Evolutionary conservation across 2,329 filamentous ascomycete species (phyloP), one percentile per base, ranked within the genome.

Genomic region (Dendrostoma leiphaemia): DNA sequence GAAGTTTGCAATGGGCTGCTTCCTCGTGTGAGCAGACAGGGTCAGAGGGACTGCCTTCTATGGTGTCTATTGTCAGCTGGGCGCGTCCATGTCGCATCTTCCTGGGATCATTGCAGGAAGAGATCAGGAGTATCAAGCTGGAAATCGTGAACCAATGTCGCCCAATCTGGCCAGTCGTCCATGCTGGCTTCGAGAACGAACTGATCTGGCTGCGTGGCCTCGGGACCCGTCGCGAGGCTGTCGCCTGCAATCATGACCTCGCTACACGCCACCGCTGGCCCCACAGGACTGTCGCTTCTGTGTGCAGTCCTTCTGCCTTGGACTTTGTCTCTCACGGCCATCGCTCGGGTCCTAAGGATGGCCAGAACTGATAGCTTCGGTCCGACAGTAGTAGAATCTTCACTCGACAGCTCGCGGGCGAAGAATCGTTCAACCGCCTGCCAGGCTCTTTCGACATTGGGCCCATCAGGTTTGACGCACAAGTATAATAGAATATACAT

Each of bases 401-500:
- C 34, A n/a, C 8, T 17, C 15, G 17, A 17, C 47, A 49, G n/a
- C 15, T 49, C 47, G 17, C 31, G 9, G 32, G 48, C 19, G 0
- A 47, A 37, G 23, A 28, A 37, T 6, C 13, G 17, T 15, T 31
- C 48, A 10, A 21, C 35, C 5, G 32, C 48, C 17, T 17, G 21
- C 26, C 52, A 46, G 7, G 40, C 21, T 10, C 40, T 37, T 4
- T 35, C 32, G 13, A 52, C 50, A 7, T 34, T 37, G 3, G 56
- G 51, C 7, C 56, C 53, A 6, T 45, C 44, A 8, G 59, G 59
- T 29, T 34, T 28, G 12, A 57, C 34, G 26, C 59, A 60, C 17
- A 60, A 37, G 26, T 58, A 48, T 57, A 54, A 54, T 13, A 60
- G 31, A 9, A 59, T 35, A 28, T 59, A 60, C 29, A 60, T 29